Evolutionary conservation across 441 rosid genomes (phyloP), one percentile per base, ranked within the genome.

Genomic region (Croton setiger): DNA sequence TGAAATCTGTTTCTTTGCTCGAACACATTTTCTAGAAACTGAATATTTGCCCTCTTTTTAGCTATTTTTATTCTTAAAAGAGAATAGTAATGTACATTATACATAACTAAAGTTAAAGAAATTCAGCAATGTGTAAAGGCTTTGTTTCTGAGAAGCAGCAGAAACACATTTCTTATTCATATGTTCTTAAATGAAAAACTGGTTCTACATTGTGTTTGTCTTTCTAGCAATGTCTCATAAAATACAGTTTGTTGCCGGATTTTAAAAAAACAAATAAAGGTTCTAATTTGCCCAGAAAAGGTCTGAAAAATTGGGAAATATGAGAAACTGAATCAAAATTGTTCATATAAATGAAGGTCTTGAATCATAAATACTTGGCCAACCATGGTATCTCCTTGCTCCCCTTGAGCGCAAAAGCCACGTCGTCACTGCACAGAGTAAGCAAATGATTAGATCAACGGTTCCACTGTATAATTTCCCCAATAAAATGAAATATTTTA

Each of bases 401-500:
- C 76, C 87, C 92, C 79, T 94, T 92, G 76, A 94, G 81, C 4
- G 98, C 97, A 78, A 94, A 94, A 61, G 92, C 82, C 68, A 90
- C 93, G 61, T 94, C 99, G 68, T 94, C 99, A 75, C 96, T 87
- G 91, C 82, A 71, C 3, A 9, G 7, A 48, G 20, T 5, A 66
- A 58, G 39, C 52, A 58, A 4, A 11, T 21, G 21, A 15, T 41
- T 53, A 66, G 18, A 13, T 37, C 5, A 27, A 27, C 31, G 1
- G 31, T 27, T 27, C 31, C 31, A 27, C 2, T 27, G 31, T 27
- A 27, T 27, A 27, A 27, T 27, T 27, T 27, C 31, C 2, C 31
- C 2, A 2, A 1, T 27, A 27, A 27, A 27, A 1, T 27, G 2
- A 27, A 27, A 27, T 27, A 27, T 27, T 27, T 27, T 27, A 27